Evolutionary conservation across 768 basidiomycete species (phyloP), one percentile per base, ranked within the genome.

Genomic region (Tephrocybe sp.): DNA sequence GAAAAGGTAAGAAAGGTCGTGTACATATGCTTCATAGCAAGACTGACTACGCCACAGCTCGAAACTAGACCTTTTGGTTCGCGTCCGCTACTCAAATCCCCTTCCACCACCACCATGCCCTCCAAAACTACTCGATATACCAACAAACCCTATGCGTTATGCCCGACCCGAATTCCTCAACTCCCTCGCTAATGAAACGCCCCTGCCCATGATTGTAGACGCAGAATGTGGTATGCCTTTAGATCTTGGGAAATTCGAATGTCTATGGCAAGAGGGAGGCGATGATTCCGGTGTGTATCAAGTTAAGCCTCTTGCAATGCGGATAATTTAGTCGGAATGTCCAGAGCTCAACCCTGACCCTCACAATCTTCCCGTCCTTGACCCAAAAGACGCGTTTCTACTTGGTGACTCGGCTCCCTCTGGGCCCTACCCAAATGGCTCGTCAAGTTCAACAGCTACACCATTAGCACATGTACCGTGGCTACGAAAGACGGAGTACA

Each of bases 181-280:
- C 53, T 78, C 84, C 5, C 71, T 97, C 30, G 87, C 89, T 0
- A 82, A 84, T 45, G 90, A 91, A 41, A 82, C 84, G 10, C 87
- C 89, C 0, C 65, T 97, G 16, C 95, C 97, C 0, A 94, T 98
- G 91, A 87, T 98, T 56, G 87, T 97, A 1, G 97, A 99, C 58
- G 91, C 91, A 1, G 97, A 99, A 64, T 87, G 86, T 57, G 97
- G 97, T 0, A 94, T 99, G 94, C 94, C 94, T 0, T 69, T 99
- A 21, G 91, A 98, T 64, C 70, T 95, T 40, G 86, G 88, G 15
- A 80, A 77, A 47, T 94, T 84, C 77, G 85, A 87, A 47, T 86
- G 81, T 29, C 69, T 95, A 15, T 94, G 88, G 91, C 83, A 88
- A 42, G 88, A 91, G 52, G 82, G 82, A 36, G 87, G 76, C 2